Base-by-base conservation (phyloP, 768 basidiomycete species). In the Tubosaeta brunneosetosa region DNA sequence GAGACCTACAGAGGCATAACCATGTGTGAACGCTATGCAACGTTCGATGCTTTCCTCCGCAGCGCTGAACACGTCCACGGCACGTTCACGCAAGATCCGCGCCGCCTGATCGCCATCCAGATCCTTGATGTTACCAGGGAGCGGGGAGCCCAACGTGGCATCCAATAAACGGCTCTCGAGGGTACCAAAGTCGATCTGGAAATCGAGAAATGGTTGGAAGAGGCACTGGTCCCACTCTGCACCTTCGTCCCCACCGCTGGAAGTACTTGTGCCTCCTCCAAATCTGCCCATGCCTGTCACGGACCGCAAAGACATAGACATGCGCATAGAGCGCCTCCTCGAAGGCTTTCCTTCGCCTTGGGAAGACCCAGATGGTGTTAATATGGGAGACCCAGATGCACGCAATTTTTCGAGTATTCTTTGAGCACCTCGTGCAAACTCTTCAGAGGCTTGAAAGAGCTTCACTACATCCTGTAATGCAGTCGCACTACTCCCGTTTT, bases 171-270 rank as follows among this genome's bases (percentile, higher is more conserved):
- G 80, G 33, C 79, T 77, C 69, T 99, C 97, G 32, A 97, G 74
- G 1, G 77, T 71, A 0, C 81, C 80, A 67, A 97, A 97, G 50
- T 94, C 88, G 16, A 82, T 75, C 61, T 98, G 95, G 55, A 87
- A 86, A 61, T 94, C 90, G 25, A 95, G 77, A 73, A 97, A 98
- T 2, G 95, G 92, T 65, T 94, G 93, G 66, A 94, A 97, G 14
- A 99, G 74, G 47, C 88, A 85, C 50, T 85, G 86, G 62, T 97
- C 93, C 97, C 97, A 98, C 52, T 86, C 84, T 58, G 45, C 52
- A 13, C 57, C 66, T 38, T 67, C 59, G n/a, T 59, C 66, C 44
- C 47, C 38, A 41, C 56, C 22, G 12, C 44, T n/a, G 11, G 31
- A n/a, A 6, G 44, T 27, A n/a, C 50, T 46, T 10, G 61, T 45